A percentile compares a stretch with the other conserved stretches of the same genome.
Conservation (phyloP, 2,329 filamentous ascomycete species). For the Cytospora paraplurivora region DNA sequence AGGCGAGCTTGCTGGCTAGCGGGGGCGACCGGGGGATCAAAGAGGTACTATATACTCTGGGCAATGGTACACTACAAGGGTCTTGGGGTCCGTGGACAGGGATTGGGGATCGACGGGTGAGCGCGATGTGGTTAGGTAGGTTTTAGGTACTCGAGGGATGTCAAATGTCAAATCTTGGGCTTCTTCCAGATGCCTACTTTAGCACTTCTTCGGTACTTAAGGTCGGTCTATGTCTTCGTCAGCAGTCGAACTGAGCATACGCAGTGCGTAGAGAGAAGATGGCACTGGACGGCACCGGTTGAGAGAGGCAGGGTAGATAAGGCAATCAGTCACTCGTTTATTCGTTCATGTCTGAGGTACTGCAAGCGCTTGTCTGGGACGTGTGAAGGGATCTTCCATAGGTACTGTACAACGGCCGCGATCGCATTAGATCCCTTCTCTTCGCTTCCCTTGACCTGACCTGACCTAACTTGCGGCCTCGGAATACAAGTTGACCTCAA, state of each 20-base stretch:
- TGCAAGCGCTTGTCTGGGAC: not conserved
- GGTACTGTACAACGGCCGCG: too few relatives aligned
- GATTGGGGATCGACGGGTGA: conserved; percentile 22
- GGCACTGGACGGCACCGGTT: not conserved
- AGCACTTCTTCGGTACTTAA: conserved; percentile 3
- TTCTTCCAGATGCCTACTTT: not conserved
- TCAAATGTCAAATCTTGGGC: conserved; percentile 7
- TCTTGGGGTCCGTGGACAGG: conserved; percentile 10
- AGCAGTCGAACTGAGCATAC: not conserved
- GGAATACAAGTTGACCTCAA: too few relatives aligned
- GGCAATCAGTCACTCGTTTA: not conserved
- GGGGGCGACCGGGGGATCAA: conserved; percentile 16
- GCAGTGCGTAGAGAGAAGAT: not conserved
- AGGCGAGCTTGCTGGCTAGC: conserved; percentile 3
- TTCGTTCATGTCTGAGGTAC: not conserved
- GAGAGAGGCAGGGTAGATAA: not conserved
- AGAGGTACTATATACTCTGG: not conserved
- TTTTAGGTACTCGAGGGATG: not conserved
- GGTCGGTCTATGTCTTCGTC: not conserved
- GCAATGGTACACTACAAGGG: not conserved
- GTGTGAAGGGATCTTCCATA: too few relatives aligned
- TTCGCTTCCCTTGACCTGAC: conserved; percentile 11
- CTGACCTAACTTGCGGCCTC: not conserved
- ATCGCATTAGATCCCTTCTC: too few relatives aligned
- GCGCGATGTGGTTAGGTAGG: conserved; percentile 22